Evolutionary conservation across 768 basidiomycete genomes (phyloP).

Genomic region (Lactarius sanguifluus): DNA sequence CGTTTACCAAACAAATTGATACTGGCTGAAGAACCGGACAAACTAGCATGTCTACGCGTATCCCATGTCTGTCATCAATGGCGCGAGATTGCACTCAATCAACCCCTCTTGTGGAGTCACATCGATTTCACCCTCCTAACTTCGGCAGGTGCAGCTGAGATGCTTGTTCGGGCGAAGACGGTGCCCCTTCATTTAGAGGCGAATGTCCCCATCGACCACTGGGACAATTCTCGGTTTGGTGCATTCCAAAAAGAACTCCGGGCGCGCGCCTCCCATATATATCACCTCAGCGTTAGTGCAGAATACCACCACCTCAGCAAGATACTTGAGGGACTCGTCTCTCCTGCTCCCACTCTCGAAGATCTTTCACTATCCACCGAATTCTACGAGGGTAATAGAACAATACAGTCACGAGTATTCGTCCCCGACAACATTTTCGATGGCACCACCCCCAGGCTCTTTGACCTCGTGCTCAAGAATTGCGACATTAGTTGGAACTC

Average conservation of each 20-base stretch:
- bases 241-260: not conserved
- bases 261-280: not conserved
- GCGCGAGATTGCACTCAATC: not conserved
- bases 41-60: not conserved
- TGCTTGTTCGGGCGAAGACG: not conserved
- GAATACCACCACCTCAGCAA: not conserved
- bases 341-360: not conserved
- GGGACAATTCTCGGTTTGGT: not conserved
- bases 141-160: not conserved
- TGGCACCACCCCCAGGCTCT: constrained; percentile 6
- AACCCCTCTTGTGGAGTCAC: not conserved
- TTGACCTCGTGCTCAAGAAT: not conserved
- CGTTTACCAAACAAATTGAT: not conserved
- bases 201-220: not conserved
- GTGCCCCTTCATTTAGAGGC: not conserved
- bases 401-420: not conserved
- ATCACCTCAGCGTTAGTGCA: not conserved
- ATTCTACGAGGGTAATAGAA: too few species aligned
- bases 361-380: not conserved
- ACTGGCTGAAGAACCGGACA: not conserved
- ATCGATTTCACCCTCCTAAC: not conserved
- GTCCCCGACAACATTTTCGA: not conserved
- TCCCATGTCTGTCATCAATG: not conserved
- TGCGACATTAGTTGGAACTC: constrained; percentile 12
- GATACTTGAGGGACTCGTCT: not conserved